These are phyloP conservation scores for Balamuthia mandrillaris DNA, from an alignment of 208 protist genomes.

Conservation along the genomic window DNA sequence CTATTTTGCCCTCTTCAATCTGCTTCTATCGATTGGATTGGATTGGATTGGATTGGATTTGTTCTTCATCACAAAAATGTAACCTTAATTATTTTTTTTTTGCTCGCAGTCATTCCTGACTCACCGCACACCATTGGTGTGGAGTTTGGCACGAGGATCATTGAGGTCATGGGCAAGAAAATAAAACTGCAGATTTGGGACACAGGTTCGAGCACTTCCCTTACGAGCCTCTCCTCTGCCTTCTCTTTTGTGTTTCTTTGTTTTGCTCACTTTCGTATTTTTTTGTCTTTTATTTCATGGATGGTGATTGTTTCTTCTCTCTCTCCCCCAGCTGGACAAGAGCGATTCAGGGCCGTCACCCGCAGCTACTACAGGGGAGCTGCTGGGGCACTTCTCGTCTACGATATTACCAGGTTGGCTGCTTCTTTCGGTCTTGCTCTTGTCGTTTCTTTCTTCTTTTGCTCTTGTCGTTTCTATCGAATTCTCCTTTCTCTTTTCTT, in stretches of 20 bases:
- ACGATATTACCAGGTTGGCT: conserved; percentile 83
- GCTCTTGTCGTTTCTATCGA: background rate
- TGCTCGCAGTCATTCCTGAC: conserved; percentile 79
- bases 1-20: background rate
- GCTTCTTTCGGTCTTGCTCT: background rate
- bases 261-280: background rate
- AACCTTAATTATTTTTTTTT: background rate
- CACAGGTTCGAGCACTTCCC: conserved; percentile 79
- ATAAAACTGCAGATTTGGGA: conserved; percentile 98
- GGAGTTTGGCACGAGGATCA: conserved; percentile 94
- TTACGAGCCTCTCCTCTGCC: background rate
- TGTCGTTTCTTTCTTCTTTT: background rate
- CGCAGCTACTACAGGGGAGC: conserved; percentile 93
- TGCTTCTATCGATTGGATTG: background rate
- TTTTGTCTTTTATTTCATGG: background rate
- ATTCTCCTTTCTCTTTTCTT: background rate
- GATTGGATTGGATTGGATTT: background rate
- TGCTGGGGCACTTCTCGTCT: conserved; percentile 91
- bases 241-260: background rate
- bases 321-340: conserved; percentile 67
- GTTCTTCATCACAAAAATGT: background rate
- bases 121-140: conserved; percentile 96
- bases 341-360: conserved; percentile 83
- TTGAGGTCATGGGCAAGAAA: conserved; percentile 86
- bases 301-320: background rate